These are phyloP conservation scores for Dysphania ambrosioides DNA, from an alignment of 148 eudicot genomes.

Conservation along the genomic window DNA sequence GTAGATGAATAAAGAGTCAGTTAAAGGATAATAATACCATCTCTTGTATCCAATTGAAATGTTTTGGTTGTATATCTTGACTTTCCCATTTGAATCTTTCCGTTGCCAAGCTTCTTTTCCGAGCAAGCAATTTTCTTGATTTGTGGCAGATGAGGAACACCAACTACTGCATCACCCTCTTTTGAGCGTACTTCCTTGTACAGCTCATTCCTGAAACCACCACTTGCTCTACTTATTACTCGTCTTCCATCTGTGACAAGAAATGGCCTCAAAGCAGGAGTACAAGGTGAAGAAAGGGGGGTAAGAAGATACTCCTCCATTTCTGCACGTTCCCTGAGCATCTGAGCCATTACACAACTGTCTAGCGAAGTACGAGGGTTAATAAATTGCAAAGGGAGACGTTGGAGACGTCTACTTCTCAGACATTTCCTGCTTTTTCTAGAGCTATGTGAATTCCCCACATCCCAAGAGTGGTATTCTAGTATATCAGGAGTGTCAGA, in stretches of 20 bases:
- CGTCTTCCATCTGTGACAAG: conserved; percentile 67
- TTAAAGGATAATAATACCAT: conserved; percentile 32
- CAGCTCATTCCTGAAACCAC: conserved; percentile 31
- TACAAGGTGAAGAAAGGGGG: conserved; percentile 39
- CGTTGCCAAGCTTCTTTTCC: conserved; percentile 28
- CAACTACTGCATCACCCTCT: conserved; percentile 34
- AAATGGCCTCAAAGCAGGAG: conserved; percentile 60
- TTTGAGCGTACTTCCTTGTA: conserved; percentile 25
- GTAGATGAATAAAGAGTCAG: neutral
- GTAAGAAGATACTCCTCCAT: conserved; percentile 43
- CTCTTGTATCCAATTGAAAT: conserved; percentile 28
- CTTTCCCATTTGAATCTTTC: conserved; percentile 26
- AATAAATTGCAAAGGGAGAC: conserved; percentile 33
- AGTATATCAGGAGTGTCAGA: conserved; percentile 30
- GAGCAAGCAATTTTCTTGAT: conserved; percentile 19
- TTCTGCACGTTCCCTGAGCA: conserved; percentile 48
- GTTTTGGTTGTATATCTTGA: conserved; percentile 25
- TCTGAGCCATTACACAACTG: conserved; percentile 82
- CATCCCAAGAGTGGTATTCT: conserved; percentile 37
- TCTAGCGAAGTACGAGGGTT: conserved; percentile 76
- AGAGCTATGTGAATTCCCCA: conserved; percentile 32
- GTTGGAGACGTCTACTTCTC: conserved; percentile 40
- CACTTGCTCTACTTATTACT: conserved; percentile 48
- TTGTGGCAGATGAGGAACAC: conserved; percentile 52
- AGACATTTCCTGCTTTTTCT: conserved; percentile 37